A percentile compares a stretch with the other conserved stretches of the same genome.
phyloP scores from a whole-genome alignment of 441 rosid species.

The Biscutella laevigata region DNA sequence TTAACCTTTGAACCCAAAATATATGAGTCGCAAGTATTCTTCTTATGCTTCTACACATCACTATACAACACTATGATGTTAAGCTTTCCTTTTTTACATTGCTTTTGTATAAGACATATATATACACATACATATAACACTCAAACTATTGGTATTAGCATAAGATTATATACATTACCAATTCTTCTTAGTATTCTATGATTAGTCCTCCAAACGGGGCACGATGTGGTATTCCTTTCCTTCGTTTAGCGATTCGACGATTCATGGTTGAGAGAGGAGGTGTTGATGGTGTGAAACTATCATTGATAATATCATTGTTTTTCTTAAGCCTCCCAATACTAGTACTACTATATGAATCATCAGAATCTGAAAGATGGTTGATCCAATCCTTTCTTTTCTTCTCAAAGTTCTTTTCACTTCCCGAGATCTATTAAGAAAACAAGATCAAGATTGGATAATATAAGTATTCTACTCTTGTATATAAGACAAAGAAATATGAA shows the following conservation, averaged over 20 bases:
- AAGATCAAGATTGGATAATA: not conserved
- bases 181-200: constrained; percentile 43
- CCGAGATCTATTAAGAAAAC: constrained; percentile 41
- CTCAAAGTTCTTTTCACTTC: constrained; percentile 49
- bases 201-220: constrained; percentile 78
- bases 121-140: not conserved
- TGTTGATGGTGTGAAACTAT: constrained; percentile 66
- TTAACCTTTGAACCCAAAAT: constrained; percentile 13
- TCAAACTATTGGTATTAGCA: constrained; percentile 14
- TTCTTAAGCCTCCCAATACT: constrained; percentile 34
- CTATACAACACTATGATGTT: constrained; percentile 17
- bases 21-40: constrained; percentile 9
- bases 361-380: constrained; percentile 51
- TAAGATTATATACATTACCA: constrained; percentile 14
- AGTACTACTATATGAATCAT: constrained; percentile 60
- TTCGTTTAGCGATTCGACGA: constrained; percentile 48
- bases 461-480: too few species aligned
- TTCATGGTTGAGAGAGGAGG: constrained; percentile 59
- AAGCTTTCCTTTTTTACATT: constrained; percentile 13
- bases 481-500: too few species aligned
- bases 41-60: not conserved
- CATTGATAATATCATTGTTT: constrained; percentile 25
- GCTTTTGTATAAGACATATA: constrained; percentile 11
- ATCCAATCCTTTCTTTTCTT: constrained; percentile 35
- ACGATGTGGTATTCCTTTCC: constrained; percentile 85